Evolutionary conservation across 768 basidiomycete genomes (phyloP), one percentile per base, ranked within the genome.

Genomic region (Serendipita sp.): DNA sequence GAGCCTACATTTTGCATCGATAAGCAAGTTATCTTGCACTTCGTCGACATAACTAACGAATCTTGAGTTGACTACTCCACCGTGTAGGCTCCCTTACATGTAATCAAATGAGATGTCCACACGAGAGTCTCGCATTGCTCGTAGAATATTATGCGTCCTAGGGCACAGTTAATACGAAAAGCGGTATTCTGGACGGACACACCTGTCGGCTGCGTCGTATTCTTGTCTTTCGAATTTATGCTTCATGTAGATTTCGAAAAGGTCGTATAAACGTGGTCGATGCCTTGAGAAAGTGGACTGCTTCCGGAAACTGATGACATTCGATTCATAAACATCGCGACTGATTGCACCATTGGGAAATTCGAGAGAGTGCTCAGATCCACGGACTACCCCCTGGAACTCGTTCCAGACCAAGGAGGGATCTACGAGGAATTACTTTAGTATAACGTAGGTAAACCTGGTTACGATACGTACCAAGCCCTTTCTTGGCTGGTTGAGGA

Each of bases 11-110:
- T 81, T 74, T 1, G 80, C 76, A 69, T 88, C 86, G 7, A 88
- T 80, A 3, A 88, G 75, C 0, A 88, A 75, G 68, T 85, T 82
- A 67, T 89, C 88, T 69, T 89, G 87, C 0, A 80, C 83, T 72
- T 89, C 87, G 52, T 89, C 87, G 1, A 89, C 78, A 68, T 87
- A 88, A 11, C 86, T 85, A 30, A 18, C n/a, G 3, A 32, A 11
- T 65, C 1, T 3, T 32, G 16, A 60, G 30, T 11, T 28, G 56
- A n/a, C 8, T 10, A 11, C 18, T 67, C 18, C 23, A 63, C 5
- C 8, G 11, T 38, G 28, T 2, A 11, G 66, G 13, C 13, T 41
- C 44, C 38, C 30, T 28, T n/a, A 52, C 47, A 46, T 13, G n/a
- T 35, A 35, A n/a, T 13, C 4, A 0, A 28, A 8, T 28, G 13